These are phyloP conservation scores for Pleurotus tuber-regium DNA, from an alignment of 768 basidiomycete species.

Conservation along the genomic window DNA sequence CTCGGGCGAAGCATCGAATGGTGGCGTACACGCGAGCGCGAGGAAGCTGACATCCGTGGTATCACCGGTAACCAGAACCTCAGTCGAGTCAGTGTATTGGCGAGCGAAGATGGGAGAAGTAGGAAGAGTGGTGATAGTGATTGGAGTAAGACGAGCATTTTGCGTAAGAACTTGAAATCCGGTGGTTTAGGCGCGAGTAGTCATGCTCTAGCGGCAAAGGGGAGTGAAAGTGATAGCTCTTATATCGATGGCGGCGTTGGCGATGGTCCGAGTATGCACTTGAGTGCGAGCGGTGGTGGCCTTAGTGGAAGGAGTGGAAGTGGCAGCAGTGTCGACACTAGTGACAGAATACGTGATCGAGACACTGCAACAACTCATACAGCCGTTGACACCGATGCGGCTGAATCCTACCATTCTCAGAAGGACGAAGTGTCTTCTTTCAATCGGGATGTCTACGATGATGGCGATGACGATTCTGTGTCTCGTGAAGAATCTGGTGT, in stretches of 20 bases:
- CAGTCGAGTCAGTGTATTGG: slow-evolving; percentile 6
- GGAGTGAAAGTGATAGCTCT: slow-evolving; percentile 1
- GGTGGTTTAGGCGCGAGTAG: neutral
- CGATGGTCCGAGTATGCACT: neutral
- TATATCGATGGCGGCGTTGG: neutral
- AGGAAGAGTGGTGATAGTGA: slow-evolving; percentile 51
- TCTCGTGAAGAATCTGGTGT: slow-evolving; percentile 31
- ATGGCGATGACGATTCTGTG: slow-evolving; percentile 26
- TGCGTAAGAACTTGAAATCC: slow-evolving; percentile 11
- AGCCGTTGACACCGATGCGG: slow-evolving; percentile 1
- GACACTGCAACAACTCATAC: neutral
- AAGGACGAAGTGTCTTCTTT: slow-evolving; percentile 21
- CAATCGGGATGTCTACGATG: slow-evolving; percentile 19
- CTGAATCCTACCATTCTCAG: slow-evolving; percentile 1
- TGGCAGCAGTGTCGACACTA: neutral
- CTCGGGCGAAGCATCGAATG: slow-evolving; percentile 74
- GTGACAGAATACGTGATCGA: neutral
- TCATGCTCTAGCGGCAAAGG: neutral
- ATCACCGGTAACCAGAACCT: slow-evolving; percentile 6
- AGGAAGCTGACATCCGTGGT: slow-evolving; percentile 16
- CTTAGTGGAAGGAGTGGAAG: neutral
- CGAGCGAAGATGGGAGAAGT: slow-evolving; percentile 17
- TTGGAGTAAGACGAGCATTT: slow-evolving; percentile 31
- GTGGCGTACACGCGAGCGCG: slow-evolving; percentile 41
- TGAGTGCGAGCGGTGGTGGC: neutral